Conservation (phyloP, 2,329 filamentous ascomycete genomes). For the Trichoderma citrinoviride region DNA sequence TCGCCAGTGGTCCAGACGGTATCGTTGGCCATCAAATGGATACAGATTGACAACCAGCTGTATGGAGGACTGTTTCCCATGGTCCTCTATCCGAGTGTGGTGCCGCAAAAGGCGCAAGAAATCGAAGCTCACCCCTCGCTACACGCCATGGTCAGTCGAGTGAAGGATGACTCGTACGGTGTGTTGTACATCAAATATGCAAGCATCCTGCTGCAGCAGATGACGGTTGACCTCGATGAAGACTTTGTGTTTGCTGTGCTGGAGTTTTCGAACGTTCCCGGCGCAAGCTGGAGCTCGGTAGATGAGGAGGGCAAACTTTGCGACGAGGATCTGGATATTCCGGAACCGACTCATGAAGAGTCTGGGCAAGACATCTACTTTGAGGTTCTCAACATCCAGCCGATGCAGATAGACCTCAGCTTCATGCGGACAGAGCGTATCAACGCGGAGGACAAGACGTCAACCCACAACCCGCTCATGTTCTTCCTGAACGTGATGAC, state of each 20-base stretch:
- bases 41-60: conserved; percentile 97
- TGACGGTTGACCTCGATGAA: conserved; percentile 96
- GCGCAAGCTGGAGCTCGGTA: conserved; percentile 68
- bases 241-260: conserved; percentile 96
- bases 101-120: conserved; percentile 94
- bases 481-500: conserved; percentile 98
- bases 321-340: conserved; percentile 86
- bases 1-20: conserved; percentile 92
- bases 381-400: conserved; percentile 92
- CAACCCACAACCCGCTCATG: conserved; percentile 91
- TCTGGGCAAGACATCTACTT: conserved; percentile 96
- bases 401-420: conserved; percentile 95
- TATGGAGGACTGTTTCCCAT: conserved; percentile 99
- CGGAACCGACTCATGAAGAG: conserved; percentile 82
- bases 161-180: conserved; percentile 98
- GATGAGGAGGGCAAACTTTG: conserved; percentile 82
- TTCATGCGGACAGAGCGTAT: conserved; percentile 96
- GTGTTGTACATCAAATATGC: conserved; percentile 99
- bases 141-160: conserved; percentile 84
- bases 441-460: conserved; percentile 92
- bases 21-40: conserved; percentile 92
- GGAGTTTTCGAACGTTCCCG: conserved; percentile 91
- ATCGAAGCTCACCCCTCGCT: conserved; percentile 95
- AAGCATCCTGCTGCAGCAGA: conserved; percentile 88
- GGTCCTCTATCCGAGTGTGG: conserved; percentile 93